Percentiles rank a stretch among this genome's conserved stretches.
Evolutionary conservation across 805 yeast species (phyloP).

Genomic region (Myxozyma kluyveri): DNA sequence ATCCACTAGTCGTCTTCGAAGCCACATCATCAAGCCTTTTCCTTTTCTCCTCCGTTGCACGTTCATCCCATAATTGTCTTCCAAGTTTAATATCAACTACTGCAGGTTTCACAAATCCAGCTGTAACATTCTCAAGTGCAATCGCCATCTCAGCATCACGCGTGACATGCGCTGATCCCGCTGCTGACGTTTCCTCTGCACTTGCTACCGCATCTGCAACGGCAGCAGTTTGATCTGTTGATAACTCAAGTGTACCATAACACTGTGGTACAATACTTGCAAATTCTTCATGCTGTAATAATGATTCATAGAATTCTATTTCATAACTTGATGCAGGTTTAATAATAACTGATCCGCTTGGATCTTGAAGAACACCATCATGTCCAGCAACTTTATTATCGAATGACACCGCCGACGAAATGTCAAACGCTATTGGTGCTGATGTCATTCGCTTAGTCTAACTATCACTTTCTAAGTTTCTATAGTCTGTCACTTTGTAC

Average conservation of each 20-base stretch:
- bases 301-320: conserved; percentile 63
- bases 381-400: conserved; percentile 84
- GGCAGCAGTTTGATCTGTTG: conserved; percentile 39
- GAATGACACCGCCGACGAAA: conserved; percentile 16
- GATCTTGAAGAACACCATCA: conserved; percentile 66
- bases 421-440: no score
- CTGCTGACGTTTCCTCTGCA: conserved; percentile 22
- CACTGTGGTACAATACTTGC: conserved; percentile 51
- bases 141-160: conserved; percentile 39
- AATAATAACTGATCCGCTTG: conserved; percentile 64
- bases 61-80: conserved; percentile 57
- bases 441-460: no score
- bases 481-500: no score
- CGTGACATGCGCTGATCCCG: conserved; percentile 29
- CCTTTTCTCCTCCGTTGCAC: conserved; percentile 57
- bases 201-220: conserved; percentile 6
- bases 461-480: no score
- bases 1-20: conserved; percentile 72
- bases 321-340: conserved; percentile 68
- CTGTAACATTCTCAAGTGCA: conserved; percentile 68
- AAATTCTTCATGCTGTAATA: conserved; percentile 33
- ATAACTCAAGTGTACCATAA: conserved; percentile 52
- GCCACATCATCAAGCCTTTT: conserved; percentile 64
- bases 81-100: conserved; percentile 86
- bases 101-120: conserved; percentile 63